Percentiles rank a stretch among this genome's conserved stretches.
Evolutionary conservation across 192 early-diverging fungal genomes (phyloP).

Genomic region (Coemansia aciculifera): DNA sequence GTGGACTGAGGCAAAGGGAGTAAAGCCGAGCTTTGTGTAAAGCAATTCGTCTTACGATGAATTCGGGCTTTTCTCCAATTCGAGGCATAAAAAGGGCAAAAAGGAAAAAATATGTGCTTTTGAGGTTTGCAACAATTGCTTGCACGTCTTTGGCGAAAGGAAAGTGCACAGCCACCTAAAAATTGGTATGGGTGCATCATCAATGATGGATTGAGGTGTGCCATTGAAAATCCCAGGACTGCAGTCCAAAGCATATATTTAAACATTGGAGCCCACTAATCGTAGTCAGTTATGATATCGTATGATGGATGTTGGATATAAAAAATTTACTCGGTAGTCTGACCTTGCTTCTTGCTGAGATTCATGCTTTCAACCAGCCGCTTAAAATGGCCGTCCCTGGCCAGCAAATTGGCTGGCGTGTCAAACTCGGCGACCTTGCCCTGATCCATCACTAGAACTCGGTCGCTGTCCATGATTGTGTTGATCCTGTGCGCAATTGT

Average conservation of each 20-base stretch:
- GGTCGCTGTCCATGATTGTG: slow-evolving; percentile 63
- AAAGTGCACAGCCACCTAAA: too few species aligned
- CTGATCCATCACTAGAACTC: slow-evolving; percentile 59
- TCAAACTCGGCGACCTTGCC: slow-evolving; percentile 36
- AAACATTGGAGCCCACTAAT: too few species aligned
- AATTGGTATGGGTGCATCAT: too few species aligned
- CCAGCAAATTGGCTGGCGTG: slow-evolving; percentile 13
- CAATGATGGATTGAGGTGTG: too few species aligned
- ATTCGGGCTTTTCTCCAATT: slow-evolving; percentile 2
- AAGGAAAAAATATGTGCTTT: background rate
- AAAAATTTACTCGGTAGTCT: background rate
- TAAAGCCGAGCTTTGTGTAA: slow-evolving; percentile 2
- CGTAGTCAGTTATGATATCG: too few species aligned
- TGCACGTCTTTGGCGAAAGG: background rate
- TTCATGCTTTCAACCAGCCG: slow-evolving; percentile 17
- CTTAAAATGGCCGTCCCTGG: slow-evolving; percentile 7
- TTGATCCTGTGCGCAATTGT: slow-evolving; percentile 72
- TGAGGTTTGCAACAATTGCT: too few species aligned
- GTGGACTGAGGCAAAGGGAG: background rate
- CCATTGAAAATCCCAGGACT: too few species aligned
- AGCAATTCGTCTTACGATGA: background rate
- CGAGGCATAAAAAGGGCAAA: background rate
- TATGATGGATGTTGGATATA: too few species aligned
- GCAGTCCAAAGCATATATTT: too few species aligned
- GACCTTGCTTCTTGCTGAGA: background rate